Conservation (phyloP, 306 rosid genomes). For the Cicer arietinum region DNA sequence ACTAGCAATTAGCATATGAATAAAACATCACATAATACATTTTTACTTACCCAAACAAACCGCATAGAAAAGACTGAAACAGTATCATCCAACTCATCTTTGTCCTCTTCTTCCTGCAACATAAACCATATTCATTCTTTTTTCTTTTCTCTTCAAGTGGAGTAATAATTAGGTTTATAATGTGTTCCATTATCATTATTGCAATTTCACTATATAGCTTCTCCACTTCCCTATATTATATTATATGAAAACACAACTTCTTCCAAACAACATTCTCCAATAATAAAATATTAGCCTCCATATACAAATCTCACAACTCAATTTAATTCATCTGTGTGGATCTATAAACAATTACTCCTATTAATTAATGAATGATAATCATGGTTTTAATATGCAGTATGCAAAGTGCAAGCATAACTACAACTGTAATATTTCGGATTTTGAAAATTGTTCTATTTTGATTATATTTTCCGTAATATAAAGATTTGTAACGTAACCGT, state of each 20-base stretch:
- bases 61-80: constrained; percentile 69
- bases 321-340: no score
- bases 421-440: no score
- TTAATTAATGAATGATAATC: no score
- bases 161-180: neutral
- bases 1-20: neutral
- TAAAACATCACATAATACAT: neutral
- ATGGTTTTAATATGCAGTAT: no score
- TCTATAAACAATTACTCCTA: no score
- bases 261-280: neutral
- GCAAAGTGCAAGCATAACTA: no score
- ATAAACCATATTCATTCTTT: neutral
- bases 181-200: constrained; percentile 1
- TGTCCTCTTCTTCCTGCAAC: constrained; percentile 68
- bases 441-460: no score
- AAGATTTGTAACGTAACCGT: no score
- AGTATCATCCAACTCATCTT: constrained; percentile 61
- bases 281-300: neutral
- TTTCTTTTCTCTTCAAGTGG: neutral
- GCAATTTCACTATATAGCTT: constrained; percentile 12
- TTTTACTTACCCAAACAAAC: constrained; percentile 72
- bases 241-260: neutral
- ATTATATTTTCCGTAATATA: no score
- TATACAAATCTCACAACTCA: no score
- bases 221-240: neutral